Evolutionary conservation across 176 grass and related monocot species (phyloP).

Genomic region (Triticum turgidum): DNA sequence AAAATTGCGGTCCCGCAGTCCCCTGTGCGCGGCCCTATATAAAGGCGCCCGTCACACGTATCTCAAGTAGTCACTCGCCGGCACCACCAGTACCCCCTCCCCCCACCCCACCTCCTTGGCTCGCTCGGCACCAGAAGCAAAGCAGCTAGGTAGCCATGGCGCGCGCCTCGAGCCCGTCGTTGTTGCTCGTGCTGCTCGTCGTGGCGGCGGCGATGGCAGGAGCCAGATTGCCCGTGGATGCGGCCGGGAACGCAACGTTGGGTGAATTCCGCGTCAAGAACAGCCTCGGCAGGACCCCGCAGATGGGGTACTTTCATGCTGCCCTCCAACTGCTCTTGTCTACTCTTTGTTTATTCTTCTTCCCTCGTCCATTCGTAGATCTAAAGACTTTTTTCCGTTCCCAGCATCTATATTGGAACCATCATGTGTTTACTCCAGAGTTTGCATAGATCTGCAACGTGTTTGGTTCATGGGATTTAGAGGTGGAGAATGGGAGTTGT

Average conservation of each 20-base stretch:
- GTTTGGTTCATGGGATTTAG: too few species aligned
- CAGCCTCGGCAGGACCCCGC: conserved; percentile 74
- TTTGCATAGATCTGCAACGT: too few species aligned
- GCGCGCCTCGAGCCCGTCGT: neutral
- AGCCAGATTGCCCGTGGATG: neutral
- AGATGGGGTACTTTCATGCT: conserved; percentile 57
- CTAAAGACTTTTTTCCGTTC: too few species aligned
- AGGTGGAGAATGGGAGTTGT: too few species aligned
- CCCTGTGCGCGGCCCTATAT: neutral
- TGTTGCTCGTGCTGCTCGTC: conserved; percentile 28
- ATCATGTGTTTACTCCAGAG: too few species aligned
- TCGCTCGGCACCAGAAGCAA: neutral
- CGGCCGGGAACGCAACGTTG: conserved; percentile 34
- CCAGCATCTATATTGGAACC: too few species aligned
- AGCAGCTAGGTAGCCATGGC: conserved; percentile 28
- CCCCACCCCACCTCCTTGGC: neutral
- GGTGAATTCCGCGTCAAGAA: conserved; percentile 43
- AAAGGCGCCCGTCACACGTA: neutral
- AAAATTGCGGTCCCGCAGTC: neutral
- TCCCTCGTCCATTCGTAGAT: neutral
- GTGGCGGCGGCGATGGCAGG: neutral
- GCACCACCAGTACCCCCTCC: neutral
- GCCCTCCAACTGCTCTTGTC: neutral
- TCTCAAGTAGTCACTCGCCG: neutral
- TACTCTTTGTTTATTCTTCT: neutral